Evolutionary conservation across 1,139 yeast species (phyloP), one percentile per base, ranked within the genome.

Genomic region (Pichia sp.): DNA sequence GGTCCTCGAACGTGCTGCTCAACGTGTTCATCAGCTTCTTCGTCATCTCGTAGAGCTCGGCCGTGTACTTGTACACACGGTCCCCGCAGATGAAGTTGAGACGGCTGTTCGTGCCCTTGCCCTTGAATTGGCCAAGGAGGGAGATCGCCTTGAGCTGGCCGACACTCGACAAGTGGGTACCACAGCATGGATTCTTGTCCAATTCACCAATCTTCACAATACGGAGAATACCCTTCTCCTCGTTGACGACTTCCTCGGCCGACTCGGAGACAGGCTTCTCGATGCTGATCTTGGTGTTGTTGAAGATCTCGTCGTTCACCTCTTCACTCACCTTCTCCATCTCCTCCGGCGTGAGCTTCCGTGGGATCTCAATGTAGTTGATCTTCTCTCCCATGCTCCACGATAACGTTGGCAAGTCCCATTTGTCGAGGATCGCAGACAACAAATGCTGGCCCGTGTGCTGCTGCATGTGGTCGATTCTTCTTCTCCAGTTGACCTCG

Each of bases 371-470:
- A 40, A 89, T 70, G 61, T 87, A 88, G 61, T 83, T 84, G 58
- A 84, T 70, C 61, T 72, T 66, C 10, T 83, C 86, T 1, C 94
- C 95, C 88, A 88, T 78, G 30, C 77, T 75, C 96, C 96, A 89
- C 52, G 93, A 77, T 54, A 88, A 68, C 0, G 96, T 87, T 21
- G 81, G 81, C 34, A 85, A 63, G 5, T 74, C 68, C 51, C 76
- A 75, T 44, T 73, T 73, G 58, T 89, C 96, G 51, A 89, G 67
- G 2, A 88, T 75, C 0, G 96, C 96, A 37, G 93, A 83, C 20
- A 89, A 67, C 39, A 89, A 70, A 65, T 89, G 96, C 64, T 89
- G 96, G 1, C 96, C 96, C 1, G 96, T 86, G 59, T 89, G 96
- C 62, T 89, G 96, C 61, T 89, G 96, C 96, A 89, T 88, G 51